Evolutionary conservation across 768 basidiomycete genomes (phyloP).

Genomic region (Rhodotorula paludigena): DNA sequence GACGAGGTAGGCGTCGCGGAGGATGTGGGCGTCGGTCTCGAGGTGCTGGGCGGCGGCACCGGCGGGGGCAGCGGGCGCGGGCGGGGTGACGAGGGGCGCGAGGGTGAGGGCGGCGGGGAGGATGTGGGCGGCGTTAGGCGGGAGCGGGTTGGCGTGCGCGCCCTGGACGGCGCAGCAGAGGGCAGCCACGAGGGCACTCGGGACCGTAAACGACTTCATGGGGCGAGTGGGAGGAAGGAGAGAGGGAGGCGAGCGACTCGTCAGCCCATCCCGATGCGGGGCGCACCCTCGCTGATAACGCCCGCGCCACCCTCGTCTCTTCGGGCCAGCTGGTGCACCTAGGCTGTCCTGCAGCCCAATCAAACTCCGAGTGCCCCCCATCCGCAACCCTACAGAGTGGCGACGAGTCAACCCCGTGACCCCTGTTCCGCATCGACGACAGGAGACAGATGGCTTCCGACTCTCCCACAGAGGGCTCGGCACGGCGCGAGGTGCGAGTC

Average conservation of each 20-base stretch:
- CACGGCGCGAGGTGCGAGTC: no score
- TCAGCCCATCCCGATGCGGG: no score
- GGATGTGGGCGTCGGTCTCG: constrained; percentile 40
- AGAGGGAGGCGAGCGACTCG: background rate
- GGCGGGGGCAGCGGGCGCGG: constrained; percentile 14
- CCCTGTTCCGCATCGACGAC: no score
- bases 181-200: constrained; percentile 15
- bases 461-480: no score
- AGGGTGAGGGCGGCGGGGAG: constrained; percentile 19
- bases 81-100: constrained; percentile 43
- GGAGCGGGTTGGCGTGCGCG: constrained; percentile 42
- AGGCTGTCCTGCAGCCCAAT: no score
- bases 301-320: no score
- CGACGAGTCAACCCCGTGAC: no score
- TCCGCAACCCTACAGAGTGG: no score
- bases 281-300: no score
- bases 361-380: no score
- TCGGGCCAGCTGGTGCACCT: no score
- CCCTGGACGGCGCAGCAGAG: constrained; percentile 34
- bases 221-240: constrained; percentile 4
- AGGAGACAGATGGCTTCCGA: no score
- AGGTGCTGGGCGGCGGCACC: background rate
- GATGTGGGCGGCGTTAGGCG: constrained; percentile 10
- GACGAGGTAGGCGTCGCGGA: constrained; percentile 93
- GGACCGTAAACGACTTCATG: constrained; percentile 10